A percentile compares a stretch with the other conserved stretches of the same genome.
Conservation (phyloP, 768 basidiomycete species). For the Coprinellus aureogranulatus region DNA sequence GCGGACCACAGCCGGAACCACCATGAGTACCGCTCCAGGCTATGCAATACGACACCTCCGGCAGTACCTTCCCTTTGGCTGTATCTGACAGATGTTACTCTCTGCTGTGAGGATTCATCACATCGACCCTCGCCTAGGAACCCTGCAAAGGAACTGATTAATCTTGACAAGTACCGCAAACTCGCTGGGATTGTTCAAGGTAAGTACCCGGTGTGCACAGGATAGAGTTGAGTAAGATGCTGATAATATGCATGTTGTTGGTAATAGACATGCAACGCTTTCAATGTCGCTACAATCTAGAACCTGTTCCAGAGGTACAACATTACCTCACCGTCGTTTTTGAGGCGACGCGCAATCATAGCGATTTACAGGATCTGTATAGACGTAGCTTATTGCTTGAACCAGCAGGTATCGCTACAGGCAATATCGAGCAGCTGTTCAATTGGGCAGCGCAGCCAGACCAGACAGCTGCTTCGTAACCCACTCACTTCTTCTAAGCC, state of each 20-base stretch:
- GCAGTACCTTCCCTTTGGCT: constrained; percentile 95
- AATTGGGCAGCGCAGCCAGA: constrained; percentile 71
- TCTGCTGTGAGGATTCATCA: constrained; percentile 91
- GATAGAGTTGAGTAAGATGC: neutral
- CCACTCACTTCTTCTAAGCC: no score
- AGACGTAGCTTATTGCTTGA: constrained; percentile 83
- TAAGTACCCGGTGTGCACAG: constrained; percentile 20
- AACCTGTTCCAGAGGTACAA: constrained; percentile 88
- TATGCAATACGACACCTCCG: constrained; percentile 87
- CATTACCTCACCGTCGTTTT: constrained; percentile 72
- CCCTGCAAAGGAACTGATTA: constrained; percentile 77
- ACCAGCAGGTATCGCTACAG: constrained; percentile 64
- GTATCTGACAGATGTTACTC: constrained; percentile 90
- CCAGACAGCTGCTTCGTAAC: constrained; percentile 15
- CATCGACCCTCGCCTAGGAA: constrained; percentile 76
- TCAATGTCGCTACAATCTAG: constrained; percentile 81
- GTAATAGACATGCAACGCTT: constrained; percentile 84
- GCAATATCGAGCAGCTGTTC: constrained; percentile 78
- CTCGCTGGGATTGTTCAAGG: constrained; percentile 83
- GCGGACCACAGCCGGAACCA: constrained; percentile 92
- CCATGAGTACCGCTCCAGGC: constrained; percentile 82
- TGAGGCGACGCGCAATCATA: constrained; percentile 69
- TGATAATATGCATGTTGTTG: neutral
- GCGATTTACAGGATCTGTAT: constrained; percentile 84
- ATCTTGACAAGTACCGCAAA: constrained; percentile 96